These are phyloP conservation scores for Clonostachys sp. DNA, from an alignment of 2,329 filamentous ascomycete species.

Conservation along the genomic window DNA sequence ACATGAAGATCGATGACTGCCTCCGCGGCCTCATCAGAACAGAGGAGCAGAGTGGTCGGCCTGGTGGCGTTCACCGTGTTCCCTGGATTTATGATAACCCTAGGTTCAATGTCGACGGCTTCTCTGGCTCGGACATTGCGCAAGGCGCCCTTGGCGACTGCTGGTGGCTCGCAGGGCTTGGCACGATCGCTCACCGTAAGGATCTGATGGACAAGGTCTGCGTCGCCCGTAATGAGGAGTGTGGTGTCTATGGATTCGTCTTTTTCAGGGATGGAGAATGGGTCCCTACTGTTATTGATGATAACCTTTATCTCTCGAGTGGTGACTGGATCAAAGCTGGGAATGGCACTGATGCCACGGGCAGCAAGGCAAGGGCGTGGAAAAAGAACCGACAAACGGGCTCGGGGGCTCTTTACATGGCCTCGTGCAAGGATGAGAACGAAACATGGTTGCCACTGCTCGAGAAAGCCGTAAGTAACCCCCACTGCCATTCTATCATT, in stretches of 20 bases:
- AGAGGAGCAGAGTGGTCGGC: constrained; percentile 4
- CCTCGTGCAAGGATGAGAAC: constrained; percentile 62
- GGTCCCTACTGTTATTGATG: constrained; percentile 68
- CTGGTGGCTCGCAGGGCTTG: constrained; percentile 68
- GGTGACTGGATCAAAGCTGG: constrained; percentile 32
- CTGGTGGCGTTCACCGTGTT: constrained; percentile 34
- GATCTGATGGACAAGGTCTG: constrained; percentile 64
- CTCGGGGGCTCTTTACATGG: constrained; percentile 65
- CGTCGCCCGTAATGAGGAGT: constrained; percentile 62
- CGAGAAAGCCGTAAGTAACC: constrained; percentile 52
- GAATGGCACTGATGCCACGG: constrained; percentile 27
- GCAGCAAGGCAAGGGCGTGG: constrained; percentile 55
- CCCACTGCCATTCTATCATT: too few species aligned
- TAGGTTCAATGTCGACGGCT: constrained; percentile 32
- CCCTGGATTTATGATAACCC: constrained; percentile 36
- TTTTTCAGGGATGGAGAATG: constrained; percentile 69
- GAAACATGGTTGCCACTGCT: constrained; percentile 72
- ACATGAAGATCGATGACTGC: constrained; percentile 27
- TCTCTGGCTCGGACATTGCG: constrained; percentile 32
- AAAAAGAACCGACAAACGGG: constrained; percentile 61
- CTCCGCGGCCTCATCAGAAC: constrained; percentile 5
- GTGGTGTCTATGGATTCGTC: constrained; percentile 69
- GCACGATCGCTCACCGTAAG: constrained; percentile 61
- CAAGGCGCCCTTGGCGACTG: constrained; percentile 57
- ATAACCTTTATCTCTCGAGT: constrained; percentile 42